These are phyloP conservation scores for Adansonia grandidieri DNA, from an alignment of 441 rosid species.

Conservation along the genomic window DNA sequence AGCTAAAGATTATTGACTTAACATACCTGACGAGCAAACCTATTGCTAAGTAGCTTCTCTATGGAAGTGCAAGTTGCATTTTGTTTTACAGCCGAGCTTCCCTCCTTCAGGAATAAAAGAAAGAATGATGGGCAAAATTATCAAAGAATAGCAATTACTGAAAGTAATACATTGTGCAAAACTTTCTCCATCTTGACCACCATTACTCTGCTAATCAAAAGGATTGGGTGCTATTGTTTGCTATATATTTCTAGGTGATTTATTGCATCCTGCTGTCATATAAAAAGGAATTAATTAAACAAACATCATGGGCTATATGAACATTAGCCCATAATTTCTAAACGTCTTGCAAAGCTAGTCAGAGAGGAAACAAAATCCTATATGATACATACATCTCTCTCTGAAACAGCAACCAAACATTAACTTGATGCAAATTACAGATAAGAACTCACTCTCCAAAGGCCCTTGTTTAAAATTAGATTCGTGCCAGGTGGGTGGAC, in stretches of 20 bases:
- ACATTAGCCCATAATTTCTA: slow-evolving; percentile 10
- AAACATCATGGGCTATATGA: neutral
- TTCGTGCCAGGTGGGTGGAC: neutral
- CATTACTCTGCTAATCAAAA: slow-evolving; percentile 1
- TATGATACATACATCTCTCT: neutral
- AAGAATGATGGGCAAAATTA: slow-evolving; percentile 14
- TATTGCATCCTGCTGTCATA: neutral
- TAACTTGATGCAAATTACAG: slow-evolving; percentile 9
- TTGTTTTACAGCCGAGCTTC: slow-evolving; percentile 38
- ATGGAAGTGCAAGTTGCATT: slow-evolving; percentile 50
- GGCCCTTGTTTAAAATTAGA: slow-evolving; percentile 9
- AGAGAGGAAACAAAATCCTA: neutral
- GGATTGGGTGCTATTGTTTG: neutral
- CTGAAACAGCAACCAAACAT: neutral
- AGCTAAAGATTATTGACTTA: slow-evolving; percentile 18
- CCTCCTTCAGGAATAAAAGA: slow-evolving; percentile 51
- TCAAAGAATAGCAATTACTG: slow-evolving; percentile 1
- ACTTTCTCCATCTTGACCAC: neutral
- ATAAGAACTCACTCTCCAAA: neutral
- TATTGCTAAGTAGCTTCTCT: slow-evolving; percentile 72
- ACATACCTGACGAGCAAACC: slow-evolving; percentile 85
- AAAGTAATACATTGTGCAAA: neutral
- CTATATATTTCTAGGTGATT: neutral
- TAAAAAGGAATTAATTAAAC: neutral
- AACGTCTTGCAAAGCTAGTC: slow-evolving; percentile 1